Evolutionary conservation across 768 basidiomycete species (phyloP).

Genomic region (Xerocomus potaroensis): DNA sequence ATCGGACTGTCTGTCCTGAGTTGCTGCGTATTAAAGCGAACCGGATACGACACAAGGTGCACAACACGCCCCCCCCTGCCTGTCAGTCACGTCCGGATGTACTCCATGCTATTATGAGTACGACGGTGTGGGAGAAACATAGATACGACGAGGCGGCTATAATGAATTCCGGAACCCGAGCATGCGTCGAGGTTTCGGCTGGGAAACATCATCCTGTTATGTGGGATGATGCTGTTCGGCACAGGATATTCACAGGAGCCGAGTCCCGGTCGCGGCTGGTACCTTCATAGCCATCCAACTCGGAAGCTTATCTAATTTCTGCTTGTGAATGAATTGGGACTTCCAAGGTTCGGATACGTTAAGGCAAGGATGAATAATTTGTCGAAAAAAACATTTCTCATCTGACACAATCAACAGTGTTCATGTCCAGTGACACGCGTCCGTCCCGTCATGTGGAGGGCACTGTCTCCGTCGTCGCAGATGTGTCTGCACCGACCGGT

Average conservation of each 20-base stretch:
- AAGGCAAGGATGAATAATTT: constrained; percentile 22
- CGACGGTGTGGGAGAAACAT: too few relatives aligned
- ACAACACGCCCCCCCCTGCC: too few relatives aligned
- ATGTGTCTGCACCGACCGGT: constrained; percentile 25
- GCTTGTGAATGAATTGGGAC: constrained; percentile 16
- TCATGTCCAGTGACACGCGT: too few relatives aligned
- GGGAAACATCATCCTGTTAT: background rate
- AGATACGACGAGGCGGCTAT: constrained; percentile 12
- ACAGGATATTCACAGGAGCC: constrained; percentile 19
- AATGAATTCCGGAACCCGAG: constrained; percentile 18
- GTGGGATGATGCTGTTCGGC: constrained; percentile 5
- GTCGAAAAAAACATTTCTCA: constrained; percentile 6
- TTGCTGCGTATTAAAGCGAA: background rate
- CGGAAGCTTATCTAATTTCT: constrained; percentile 33
- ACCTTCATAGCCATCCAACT: constrained; percentile 19
- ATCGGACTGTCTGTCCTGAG: background rate
- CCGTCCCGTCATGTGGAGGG: too few relatives aligned
- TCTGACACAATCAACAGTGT: constrained; percentile 18
- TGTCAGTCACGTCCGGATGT: too few relatives aligned
- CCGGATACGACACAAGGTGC: background rate
- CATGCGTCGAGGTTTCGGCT: background rate
- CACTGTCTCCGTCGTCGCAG: constrained; percentile 25
- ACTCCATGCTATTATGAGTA: too few relatives aligned
- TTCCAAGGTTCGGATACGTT: constrained; percentile 8
- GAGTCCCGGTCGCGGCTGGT: constrained; percentile 9